Evolutionary conservation across 768 basidiomycete species (phyloP), one percentile per base, ranked within the genome.

Genomic region (Lactarius hatsudake): DNA sequence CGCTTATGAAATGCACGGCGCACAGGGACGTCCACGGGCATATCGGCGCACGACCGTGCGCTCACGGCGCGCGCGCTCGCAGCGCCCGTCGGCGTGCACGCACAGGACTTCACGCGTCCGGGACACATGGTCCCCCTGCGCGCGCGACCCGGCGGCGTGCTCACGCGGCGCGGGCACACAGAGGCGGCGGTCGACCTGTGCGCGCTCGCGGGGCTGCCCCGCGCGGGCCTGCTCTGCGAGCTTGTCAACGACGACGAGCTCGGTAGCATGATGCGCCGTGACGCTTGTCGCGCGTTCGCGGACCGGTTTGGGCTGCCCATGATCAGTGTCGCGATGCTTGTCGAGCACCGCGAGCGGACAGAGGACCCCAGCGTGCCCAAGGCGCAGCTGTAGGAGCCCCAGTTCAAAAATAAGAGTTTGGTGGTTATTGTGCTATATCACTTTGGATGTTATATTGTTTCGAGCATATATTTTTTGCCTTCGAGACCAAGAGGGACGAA

Each of bases 51-150:
- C 76, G 97, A 99, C 79, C 89, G 97, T 63, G 88, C 91, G 40
- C 81, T 95, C 63, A 96, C 96, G 5, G 93, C 84, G 3, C 86
- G 93, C 64, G 87, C 90, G 48, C 86, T 99, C 32, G 92, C 95
- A 23, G 83, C 86, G 34, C 78, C 86, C 6, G n/a, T 54, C 18
- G 73, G 77, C 15, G 77, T 83, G 18, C 75, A 73, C 1, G 78
- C 91, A 18, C 78, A 81, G 26, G 91, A 96, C 71, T 96, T 99
- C 75, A 87, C 87, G 2, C 87, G 96, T 15, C 97, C 97, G 12
- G 97, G 97, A 5, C 97, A 99, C 74, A 84, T 98, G 83, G 94
- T 98, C 0, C 96, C 97, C 30, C 81, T 99, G 34, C 89, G 96
- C 55, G 93, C 94, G 15, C 87, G 89, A 5, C 81, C 84, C 2